Percentiles rank a stretch among this genome's conserved stretches.
Conservation (phyloP, 176 grass and related monocot genomes). For the Lolium perenne region DNA sequence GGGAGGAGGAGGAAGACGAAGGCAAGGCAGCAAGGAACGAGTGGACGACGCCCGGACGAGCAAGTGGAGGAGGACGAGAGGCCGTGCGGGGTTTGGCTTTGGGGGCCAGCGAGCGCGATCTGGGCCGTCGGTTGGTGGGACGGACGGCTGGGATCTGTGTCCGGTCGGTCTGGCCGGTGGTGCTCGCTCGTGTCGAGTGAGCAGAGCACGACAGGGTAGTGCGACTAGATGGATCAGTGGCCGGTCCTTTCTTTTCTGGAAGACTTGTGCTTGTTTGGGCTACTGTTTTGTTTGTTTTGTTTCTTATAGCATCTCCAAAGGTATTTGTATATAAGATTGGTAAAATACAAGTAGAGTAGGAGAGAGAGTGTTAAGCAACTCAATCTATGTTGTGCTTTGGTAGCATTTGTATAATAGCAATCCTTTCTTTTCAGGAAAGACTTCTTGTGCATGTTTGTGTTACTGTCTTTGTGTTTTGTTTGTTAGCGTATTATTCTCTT, state of each 20-base stretch:
- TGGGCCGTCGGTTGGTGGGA: background rate
- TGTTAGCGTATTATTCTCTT: no score
- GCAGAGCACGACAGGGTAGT: background rate
- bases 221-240: background rate
- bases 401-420: no score
- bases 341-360: no score
- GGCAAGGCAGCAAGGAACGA: conserved; percentile 13
- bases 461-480: no score
- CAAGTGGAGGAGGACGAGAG: background rate
- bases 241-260: background rate
- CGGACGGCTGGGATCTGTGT: background rate
- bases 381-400: no score
- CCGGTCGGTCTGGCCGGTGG: background rate
- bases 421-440: no score
- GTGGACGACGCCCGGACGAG: conserved; percentile 25
- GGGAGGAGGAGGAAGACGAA: background rate
- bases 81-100: background rate
- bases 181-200: background rate
- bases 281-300: background rate
- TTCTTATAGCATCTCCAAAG: no score
- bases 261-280: background rate
- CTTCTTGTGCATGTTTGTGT: no score
- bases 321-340: no score
- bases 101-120: background rate
- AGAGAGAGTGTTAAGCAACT: no score